Conservation (phyloP, 2,329 filamentous ascomycete species). For the Bipolaris victoriae region DNA sequence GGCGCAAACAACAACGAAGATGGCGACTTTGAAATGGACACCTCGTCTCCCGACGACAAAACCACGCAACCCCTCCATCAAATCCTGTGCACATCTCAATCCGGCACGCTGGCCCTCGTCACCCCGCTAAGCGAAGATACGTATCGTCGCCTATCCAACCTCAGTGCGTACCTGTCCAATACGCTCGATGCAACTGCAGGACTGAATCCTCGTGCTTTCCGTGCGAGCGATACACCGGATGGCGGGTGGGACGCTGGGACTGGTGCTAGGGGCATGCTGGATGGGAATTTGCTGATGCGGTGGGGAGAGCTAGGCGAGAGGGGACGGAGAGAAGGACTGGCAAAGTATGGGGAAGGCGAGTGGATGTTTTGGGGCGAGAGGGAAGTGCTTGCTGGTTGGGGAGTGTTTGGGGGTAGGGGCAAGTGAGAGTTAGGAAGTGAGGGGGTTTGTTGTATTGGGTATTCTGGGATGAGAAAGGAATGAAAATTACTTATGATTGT, state of each 20-base stretch:
- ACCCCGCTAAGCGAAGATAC: slow-evolving; percentile 77
- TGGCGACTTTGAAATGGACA: slow-evolving; percentile 7
- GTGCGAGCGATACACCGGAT: slow-evolving; percentile 56
- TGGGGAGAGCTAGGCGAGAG: slow-evolving; percentile 79
- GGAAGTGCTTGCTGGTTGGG: slow-evolving; percentile 68
- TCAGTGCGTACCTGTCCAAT: slow-evolving; percentile 79
- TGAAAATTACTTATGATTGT: too few relatives aligned
- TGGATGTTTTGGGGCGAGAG: slow-evolving; percentile 74
- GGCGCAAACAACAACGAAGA: slow-evolving; percentile 32
- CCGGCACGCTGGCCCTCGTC: slow-evolving; percentile 77
- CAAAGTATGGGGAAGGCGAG: slow-evolving; percentile 71
- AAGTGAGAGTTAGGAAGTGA: background rate
- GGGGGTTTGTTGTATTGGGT: too few relatives aligned
- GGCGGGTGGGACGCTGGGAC: slow-evolving; percentile 45
- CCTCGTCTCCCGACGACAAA: background rate
- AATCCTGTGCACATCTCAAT: slow-evolving; percentile 52
- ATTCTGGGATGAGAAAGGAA: too few relatives aligned
- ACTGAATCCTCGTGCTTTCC: slow-evolving; percentile 81
- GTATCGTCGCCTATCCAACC: slow-evolving; percentile 82
- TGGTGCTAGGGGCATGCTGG: slow-evolving; percentile 71
- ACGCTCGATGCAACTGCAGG: slow-evolving; percentile 78
- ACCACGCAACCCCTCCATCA: slow-evolving; percentile 31
- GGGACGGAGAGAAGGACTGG: slow-evolving; percentile 73
- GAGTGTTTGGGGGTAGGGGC: slow-evolving; percentile 54
- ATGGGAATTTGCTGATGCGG: slow-evolving; percentile 75